Conservation (phyloP, 2,329 filamentous ascomycete genomes). For the Pseudogymnoascus verrucosus region DNA sequence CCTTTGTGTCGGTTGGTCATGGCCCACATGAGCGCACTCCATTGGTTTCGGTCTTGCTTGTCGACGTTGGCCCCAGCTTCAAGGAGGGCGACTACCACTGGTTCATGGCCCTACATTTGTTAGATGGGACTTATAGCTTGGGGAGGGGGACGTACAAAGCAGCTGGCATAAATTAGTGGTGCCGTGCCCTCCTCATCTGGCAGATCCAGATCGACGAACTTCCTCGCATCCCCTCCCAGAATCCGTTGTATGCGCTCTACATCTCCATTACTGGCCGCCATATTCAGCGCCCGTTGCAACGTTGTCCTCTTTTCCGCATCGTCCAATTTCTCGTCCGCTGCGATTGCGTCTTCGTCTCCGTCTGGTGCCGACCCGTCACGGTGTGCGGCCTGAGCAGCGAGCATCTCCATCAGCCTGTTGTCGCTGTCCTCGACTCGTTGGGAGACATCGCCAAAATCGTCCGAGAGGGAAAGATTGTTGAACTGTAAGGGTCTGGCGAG, state of each 20-base stretch:
- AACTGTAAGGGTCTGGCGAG: constrained; percentile 79
- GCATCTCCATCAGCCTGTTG: constrained; percentile 85
- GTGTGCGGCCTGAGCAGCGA: constrained; percentile 86
- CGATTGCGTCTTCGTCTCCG: constrained; percentile 67
- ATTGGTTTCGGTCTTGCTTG: constrained; percentile 89
- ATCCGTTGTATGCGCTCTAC: constrained; percentile 71
- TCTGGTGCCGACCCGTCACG: constrained; percentile 63
- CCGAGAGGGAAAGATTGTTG: constrained; percentile 60
- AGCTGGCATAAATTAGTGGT: constrained; percentile 95
- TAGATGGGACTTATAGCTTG: constrained; percentile 13
- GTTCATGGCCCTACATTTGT: constrained; percentile 64
- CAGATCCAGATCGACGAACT: constrained; percentile 76
- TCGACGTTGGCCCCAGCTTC: constrained; percentile 83
- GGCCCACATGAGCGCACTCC: constrained; percentile 98
- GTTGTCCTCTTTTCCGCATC: constrained; percentile 70
- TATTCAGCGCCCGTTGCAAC: constrained; percentile 81
- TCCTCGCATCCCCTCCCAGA: constrained; percentile 62
- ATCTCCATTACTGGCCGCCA: constrained; percentile 95
- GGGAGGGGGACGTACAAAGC: constrained; percentile 60
- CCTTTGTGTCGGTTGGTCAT: constrained; percentile 98
- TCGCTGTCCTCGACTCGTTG: constrained; percentile 59
- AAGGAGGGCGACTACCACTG: constrained; percentile 76
- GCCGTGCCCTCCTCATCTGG: constrained; percentile 91
- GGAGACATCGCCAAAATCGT: constrained; percentile 61
- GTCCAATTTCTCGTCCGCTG: constrained; percentile 64